Percentiles rank a stretch among this genome's conserved stretches.
phyloP scores from a whole-genome alignment of 2,329 filamentous ascomycete genomes.

The Paraphaeosphaeria sporulosa region DNA sequence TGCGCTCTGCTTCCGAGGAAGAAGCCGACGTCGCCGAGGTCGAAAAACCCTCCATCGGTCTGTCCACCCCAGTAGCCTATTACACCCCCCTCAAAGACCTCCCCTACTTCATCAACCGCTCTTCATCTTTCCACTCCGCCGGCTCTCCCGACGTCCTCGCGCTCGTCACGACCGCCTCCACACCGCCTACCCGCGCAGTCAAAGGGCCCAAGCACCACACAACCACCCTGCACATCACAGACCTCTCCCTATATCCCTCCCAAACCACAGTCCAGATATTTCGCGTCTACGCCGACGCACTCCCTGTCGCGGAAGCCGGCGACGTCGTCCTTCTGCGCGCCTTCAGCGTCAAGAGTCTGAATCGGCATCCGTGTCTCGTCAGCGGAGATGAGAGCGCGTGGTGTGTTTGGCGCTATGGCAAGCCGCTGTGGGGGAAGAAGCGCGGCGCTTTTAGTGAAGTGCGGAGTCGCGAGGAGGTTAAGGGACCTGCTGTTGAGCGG shows the following conservation, averaged over 20 bases:
- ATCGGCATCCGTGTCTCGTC: conserved; percentile 44
- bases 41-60: conserved; percentile 42
- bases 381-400: conserved; percentile 55
- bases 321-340: conserved; percentile 55
- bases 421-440: conserved; percentile 37
- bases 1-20: conserved; percentile 22
- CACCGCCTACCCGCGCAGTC: conserved; percentile 46
- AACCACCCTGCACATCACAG: conserved; percentile 52
- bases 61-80: conserved; percentile 53
- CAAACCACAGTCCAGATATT: conserved; percentile 51
- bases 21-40: conserved; percentile 11
- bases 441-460: conserved; percentile 38
- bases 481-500: conserved; percentile 56
- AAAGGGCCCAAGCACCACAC: conserved; percentile 54
- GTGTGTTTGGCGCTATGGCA: conserved; percentile 56
- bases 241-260: conserved; percentile 41
- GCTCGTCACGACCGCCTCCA: conserved; percentile 48
- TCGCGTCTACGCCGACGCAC: conserved; percentile 51
- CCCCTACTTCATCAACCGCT: conserved; percentile 50
- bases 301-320: conserved; percentile 52
- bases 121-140: conserved; percentile 43
- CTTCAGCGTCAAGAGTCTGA: conserved; percentile 53
- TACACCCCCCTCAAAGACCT: conserved; percentile 55
- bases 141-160: conserved; percentile 54
- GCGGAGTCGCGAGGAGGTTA: conserved; percentile 51